phyloP scores from a whole-genome alignment of 768 basidiomycete species.

The Pleurotus citrinopileatus region DNA sequence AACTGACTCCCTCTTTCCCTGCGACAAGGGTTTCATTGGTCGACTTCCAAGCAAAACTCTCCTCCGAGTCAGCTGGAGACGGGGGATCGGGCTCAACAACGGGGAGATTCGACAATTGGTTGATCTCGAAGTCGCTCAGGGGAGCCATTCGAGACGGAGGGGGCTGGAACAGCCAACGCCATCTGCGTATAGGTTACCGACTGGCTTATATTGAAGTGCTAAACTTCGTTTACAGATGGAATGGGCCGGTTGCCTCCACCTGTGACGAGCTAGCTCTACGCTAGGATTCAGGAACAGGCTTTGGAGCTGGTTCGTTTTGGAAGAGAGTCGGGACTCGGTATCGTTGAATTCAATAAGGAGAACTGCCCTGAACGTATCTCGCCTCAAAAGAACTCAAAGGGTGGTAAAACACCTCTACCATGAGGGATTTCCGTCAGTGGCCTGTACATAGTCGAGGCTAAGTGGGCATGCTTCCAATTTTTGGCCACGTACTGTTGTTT shows the following conservation, averaged over 20 bases:
- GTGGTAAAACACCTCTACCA: too few species aligned
- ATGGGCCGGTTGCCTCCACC: background rate
- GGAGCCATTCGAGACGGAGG: constrained; percentile 9
- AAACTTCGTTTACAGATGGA: background rate
- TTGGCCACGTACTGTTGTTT: too few species aligned
- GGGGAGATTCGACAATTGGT: constrained; percentile 6
- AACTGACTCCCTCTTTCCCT: background rate
- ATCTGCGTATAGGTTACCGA: background rate
- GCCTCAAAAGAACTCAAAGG: too few species aligned
- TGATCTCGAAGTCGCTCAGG: constrained; percentile 9
- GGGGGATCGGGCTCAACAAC: constrained; percentile 5
- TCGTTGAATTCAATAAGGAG: too few species aligned
- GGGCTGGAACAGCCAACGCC: background rate
- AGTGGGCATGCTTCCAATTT: too few species aligned
- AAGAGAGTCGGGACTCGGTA: too few species aligned
- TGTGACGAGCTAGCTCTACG: background rate
- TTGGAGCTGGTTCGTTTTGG: too few species aligned
- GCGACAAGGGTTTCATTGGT: constrained; percentile 6
- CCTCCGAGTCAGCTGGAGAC: constrained; percentile 2
- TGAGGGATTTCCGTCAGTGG: too few species aligned
- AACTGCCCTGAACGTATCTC: too few species aligned
- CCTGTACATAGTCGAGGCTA: too few species aligned
- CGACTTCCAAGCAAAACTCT: constrained; percentile 7
- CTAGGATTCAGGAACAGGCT: too few species aligned
- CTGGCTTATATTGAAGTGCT: background rate